Conservation (phyloP, 176 grass and related monocot species). For the Triticum dicoccoides region DNA sequence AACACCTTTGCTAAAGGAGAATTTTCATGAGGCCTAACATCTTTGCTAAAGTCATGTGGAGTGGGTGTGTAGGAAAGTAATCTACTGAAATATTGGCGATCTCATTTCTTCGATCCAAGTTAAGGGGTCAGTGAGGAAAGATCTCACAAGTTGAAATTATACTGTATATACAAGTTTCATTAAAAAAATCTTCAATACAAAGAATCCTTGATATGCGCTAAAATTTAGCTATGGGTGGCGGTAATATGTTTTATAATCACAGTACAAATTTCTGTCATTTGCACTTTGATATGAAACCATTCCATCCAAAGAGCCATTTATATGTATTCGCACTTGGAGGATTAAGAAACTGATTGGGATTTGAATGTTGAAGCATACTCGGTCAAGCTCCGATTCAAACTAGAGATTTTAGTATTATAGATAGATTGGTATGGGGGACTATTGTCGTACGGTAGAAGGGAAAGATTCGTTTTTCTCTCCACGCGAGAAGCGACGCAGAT, state of each 20-base stretch:
- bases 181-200: not conserved
- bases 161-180: not conserved
- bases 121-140: not conserved
- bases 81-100: not conserved
- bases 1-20: not conserved
- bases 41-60: not conserved
- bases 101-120: not conserved
- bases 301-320: too few species aligned
- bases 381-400: not conserved
- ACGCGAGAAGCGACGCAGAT: constrained; percentile 9
- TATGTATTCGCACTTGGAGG: too few species aligned
- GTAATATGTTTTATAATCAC: too few species aligned
- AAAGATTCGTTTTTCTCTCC: not conserved
- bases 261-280: too few species aligned
- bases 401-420: not conserved
- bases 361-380: not conserved
- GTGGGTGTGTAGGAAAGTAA: not conserved
- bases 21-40: not conserved
- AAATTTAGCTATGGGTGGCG: too few species aligned
- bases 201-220: too few species aligned
- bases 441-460: not conserved
- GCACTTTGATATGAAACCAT: too few species aligned
- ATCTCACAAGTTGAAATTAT: not conserved
- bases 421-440: not conserved
- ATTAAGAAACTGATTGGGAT: not conserved